Base-by-base conservation (phyloP, 1,284 basidiomycete genomes). In the Ceratobasidium theobromae region DNA sequence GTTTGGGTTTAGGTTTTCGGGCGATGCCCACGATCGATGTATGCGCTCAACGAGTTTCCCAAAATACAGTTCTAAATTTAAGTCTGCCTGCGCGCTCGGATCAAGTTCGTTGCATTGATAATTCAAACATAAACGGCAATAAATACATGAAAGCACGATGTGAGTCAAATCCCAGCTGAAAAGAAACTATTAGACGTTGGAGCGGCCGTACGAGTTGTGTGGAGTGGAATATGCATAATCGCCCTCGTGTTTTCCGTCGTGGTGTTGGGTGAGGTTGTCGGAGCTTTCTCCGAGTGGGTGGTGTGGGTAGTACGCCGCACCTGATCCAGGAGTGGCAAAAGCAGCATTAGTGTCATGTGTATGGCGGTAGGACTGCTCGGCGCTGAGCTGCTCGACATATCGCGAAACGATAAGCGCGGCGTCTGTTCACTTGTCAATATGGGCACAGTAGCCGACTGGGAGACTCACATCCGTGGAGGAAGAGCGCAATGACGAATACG, bases 331-430 rank as follows among this genome's bases (percentile, higher is more conserved):
- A 8, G 54, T 46, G 2, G 54, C n/a, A 46, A 58, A 58, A 12
- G 54, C 54, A 27, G 54, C 54, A 16, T n/a, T 21, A n/a, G 54
- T 58, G 54, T 58, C 46, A 33, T 49, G 46, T 23, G 57, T 23
- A 18, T 38, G 30, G 35, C 58, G 58, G 65, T 64, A 69, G 25
- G 51, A 70, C 66, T 79, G 76, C 69, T 84, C 81, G 35, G 82
- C 80, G 60, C 77, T 75, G 23, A 88, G 74, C 69, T 82, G 82
- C 70, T 82, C 81, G 45, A 83, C 74, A 71, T 87, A 88, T 14
- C 86, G 82, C 16, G 84, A 81, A 8, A 82, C 81, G 49, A 87
- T 79, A 62, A 88, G 72, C 8, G 78, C 78, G 41, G 81, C 82
- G 69, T 86, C 86, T 88, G 67, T 18, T 64, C 79, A 79, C 80